phyloP scores from a whole-genome alignment of 768 basidiomycete species.

The Boletellus ananiceps region DNA sequence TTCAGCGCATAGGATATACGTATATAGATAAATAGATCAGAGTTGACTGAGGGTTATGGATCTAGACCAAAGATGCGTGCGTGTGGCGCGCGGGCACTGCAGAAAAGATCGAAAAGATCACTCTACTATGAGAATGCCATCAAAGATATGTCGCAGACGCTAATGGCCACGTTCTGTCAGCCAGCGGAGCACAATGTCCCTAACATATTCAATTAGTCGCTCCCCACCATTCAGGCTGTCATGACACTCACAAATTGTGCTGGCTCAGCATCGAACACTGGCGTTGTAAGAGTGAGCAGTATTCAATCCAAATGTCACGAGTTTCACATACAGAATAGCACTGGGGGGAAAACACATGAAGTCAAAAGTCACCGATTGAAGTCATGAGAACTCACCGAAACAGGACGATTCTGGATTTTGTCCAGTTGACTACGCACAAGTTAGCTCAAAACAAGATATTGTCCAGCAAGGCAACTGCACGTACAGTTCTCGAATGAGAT shows the following conservation, averaged over 20 bases:
- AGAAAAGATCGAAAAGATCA: neutral
- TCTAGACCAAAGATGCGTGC: too few relatives aligned
- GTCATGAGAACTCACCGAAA: conserved; percentile 60
- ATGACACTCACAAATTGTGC: conserved; percentile 71
- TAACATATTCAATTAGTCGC: conserved; percentile 21
- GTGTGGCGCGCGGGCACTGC: too few relatives aligned
- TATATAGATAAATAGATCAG: too few relatives aligned
- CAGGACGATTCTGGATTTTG: conserved; percentile 73
- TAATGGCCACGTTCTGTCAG: conserved; percentile 71
- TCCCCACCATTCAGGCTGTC: neutral
- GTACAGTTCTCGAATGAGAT: conserved; percentile 75
- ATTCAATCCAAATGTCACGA: neutral
- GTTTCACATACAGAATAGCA: conserved; percentile 67
- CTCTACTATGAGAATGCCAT: neutral
- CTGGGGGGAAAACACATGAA: conserved; percentile 31
- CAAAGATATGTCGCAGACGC: conserved; percentile 1
- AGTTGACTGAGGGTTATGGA: too few relatives aligned
- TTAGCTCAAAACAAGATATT: conserved; percentile 24
- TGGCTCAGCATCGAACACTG: conserved; percentile 97
- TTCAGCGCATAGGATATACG: too few relatives aligned
- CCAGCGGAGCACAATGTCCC: conserved; percentile 89
- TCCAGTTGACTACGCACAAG: conserved; percentile 46
- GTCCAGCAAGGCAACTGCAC: conserved; percentile 14
- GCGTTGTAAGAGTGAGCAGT: neutral
- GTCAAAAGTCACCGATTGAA: neutral